These are phyloP conservation scores for Podila epicladia DNA, from an alignment of 192 early-diverging fungal species.

Conservation along the genomic window DNA sequence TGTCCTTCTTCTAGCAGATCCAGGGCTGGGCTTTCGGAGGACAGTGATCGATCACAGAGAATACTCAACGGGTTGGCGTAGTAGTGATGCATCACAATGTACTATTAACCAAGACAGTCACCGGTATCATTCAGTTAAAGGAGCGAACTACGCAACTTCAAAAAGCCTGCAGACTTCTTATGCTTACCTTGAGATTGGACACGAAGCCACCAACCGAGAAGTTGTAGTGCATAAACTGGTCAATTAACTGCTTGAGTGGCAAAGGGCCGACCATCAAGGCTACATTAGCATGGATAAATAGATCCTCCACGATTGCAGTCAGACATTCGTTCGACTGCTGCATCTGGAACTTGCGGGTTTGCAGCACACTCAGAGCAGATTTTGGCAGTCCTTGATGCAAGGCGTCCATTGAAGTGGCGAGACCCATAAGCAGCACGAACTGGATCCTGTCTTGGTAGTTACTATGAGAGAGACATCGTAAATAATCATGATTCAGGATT, in stretches of 20 bases:
- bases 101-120: constrained; percentile 55
- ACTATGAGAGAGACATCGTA: constrained; percentile 48
- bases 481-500: constrained; percentile 12
- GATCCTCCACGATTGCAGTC: constrained; percentile 60
- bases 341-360: constrained; percentile 82
- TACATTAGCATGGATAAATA: constrained; percentile 64
- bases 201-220: constrained; percentile 83
- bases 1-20: constrained; percentile 61
- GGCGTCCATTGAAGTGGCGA: constrained; percentile 88
- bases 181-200: constrained; percentile 70
- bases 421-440: constrained; percentile 82
- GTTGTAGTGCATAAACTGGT: constrained; percentile 82
- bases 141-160: not conserved
- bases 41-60: constrained; percentile 50
- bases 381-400: constrained; percentile 85
- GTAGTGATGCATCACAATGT: constrained; percentile 87
- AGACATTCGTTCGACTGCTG: constrained; percentile 76
- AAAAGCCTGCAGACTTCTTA: not conserved
- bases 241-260: constrained; percentile 80
- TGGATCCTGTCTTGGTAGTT: constrained; percentile 77
- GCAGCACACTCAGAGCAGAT: constrained; percentile 73
- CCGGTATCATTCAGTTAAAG: not conserved
- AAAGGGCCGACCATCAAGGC: constrained; percentile 72
- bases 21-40: constrained; percentile 24
- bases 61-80: constrained; percentile 87